Evolutionary conservation across 305 asterid species (phyloP).

Genomic region (Rubia peregrina): DNA sequence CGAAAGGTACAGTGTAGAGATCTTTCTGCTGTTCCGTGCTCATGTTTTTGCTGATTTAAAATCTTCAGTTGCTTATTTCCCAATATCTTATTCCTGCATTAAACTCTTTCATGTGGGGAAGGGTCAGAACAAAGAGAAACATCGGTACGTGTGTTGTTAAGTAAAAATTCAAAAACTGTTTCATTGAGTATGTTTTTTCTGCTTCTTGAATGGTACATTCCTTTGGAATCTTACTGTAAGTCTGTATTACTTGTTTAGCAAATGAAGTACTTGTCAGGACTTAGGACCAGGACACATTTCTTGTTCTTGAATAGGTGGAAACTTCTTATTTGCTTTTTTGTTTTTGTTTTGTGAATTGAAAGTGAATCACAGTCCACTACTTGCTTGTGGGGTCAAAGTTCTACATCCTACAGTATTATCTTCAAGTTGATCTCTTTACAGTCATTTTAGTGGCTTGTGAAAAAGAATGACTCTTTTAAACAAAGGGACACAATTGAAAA

Average conservation of each 20-base stretch:
- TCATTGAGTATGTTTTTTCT: neutral
- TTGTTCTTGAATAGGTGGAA: constrained; percentile 12
- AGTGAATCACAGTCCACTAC: constrained; percentile 29
- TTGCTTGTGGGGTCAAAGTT: constrained; percentile 18
- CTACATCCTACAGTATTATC: constrained; percentile 13
- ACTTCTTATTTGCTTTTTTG: constrained; percentile 8
- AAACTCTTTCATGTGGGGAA: neutral
- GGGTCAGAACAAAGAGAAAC: neutral
- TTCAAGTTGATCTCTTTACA: constrained; percentile 8
- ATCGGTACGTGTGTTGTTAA: neutral
- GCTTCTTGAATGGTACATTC: constrained; percentile 5
- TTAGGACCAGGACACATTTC: constrained; percentile 5
- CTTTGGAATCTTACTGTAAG: constrained; percentile 1
- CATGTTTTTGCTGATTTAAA: neutral
- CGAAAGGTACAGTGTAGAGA: neutral
- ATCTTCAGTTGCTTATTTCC: neutral
- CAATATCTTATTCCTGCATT: neutral
- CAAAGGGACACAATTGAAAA: constrained; percentile 23
- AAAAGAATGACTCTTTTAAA: constrained; percentile 4
- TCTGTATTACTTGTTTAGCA: neutral
- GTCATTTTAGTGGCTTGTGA: constrained; percentile 15
- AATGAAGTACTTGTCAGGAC: neutral
- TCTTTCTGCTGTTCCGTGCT: neutral
- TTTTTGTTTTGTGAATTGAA: constrained; percentile 16
- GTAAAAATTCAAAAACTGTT: neutral